Evolutionary conservation across 139 green algal species (phyloP), one percentile per base, ranked within the genome.

Genomic region (Edaphochlamys debaryana): DNA sequence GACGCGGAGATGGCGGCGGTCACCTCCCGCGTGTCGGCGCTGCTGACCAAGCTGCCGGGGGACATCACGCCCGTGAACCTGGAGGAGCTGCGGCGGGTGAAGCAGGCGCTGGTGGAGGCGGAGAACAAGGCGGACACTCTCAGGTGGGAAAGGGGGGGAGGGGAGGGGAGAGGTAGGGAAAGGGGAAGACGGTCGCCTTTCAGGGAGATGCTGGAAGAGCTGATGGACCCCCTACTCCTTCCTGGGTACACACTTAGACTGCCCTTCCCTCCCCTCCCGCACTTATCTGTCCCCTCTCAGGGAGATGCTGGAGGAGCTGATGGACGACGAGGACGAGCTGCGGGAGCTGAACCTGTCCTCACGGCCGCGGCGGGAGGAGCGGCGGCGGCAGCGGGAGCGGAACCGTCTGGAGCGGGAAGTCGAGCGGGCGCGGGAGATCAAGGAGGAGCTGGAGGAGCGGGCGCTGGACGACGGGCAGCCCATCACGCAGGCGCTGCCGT

Each of bases 261-360:
- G n/a, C n/a, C n/a, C n/a, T n/a, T n/a, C n/a, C n/a, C n/a, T n/a
- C n/a, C n/a, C n/a, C n/a, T n/a, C n/a, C n/a, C n/a, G n/a, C n/a
- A n/a, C n/a, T n/a, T n/a, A n/a, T n/a, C 32, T n/a, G 6, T 13
- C 32, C 32, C 30, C 34, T 1, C 74, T 66, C 87, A 94, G 93
- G 38, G 90, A 97, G 79, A 85, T 98, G 92, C 87, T 98, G 69
- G 92, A 97, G 79, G 94, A 98, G 86, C 77, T 98, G 52, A 95
- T 98, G 93, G 96, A 98, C 66, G 96, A 98, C 82, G 95, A 98
- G 87, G 96, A 98, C 68, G 96, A 98, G 87, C 79, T 98, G 80
- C 83, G 89, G 19, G 92, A 98, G 80, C 87, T 98, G 52, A 98
- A 98, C 89, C 90, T 98, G 32, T 95, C 82, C 86, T 96, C 87